Conservation (phyloP, 495 filamentous ascomycete species). For the Cryomyces minteri region DNA sequence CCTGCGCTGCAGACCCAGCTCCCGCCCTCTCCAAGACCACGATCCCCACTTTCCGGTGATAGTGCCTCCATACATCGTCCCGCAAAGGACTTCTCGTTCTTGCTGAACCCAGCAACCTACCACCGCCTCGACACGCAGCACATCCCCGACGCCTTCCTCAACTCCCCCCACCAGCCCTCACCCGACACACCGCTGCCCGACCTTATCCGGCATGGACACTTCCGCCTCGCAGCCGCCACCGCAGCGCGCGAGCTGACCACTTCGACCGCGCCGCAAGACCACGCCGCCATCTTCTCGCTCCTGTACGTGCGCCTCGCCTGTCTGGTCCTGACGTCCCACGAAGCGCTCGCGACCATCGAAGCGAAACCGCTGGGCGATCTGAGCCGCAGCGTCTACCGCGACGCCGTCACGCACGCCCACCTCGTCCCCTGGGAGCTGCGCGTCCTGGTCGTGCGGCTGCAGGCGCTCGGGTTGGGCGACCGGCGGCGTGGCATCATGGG, state of each 20-base stretch:
- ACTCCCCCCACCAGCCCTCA: constrained; percentile 21
- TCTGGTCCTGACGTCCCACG: constrained; percentile 51
- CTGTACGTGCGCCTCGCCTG: constrained; percentile 73
- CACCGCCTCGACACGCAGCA: constrained; percentile 49
- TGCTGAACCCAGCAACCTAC: constrained; percentile 62
- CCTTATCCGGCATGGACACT: constrained; percentile 41
- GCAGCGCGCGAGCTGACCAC: constrained; percentile 46
- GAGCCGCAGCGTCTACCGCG: constrained; percentile 43
- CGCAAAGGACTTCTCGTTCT: constrained; percentile 58
- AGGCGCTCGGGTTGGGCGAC: constrained; percentile 71
- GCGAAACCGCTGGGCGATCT: constrained; percentile 70
- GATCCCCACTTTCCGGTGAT: not conserved
- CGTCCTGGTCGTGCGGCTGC: constrained; percentile 61
- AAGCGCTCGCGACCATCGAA: constrained; percentile 63
- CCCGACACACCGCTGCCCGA: constrained; percentile 28
- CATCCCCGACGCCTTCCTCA: constrained; percentile 41
- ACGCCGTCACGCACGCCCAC: constrained; percentile 22
- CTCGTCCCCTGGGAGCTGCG: constrained; percentile 79
- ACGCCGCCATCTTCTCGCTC: constrained; percentile 48
- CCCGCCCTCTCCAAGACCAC: not conserved
- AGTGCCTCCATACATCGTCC: constrained; percentile 8
- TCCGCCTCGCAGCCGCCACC: constrained; percentile 54
- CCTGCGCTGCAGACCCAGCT: not conserved
- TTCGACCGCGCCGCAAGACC: constrained; percentile 33
- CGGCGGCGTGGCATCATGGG: constrained; percentile 60